Evolutionary conservation across 2,329 filamentous ascomycete genomes (phyloP).

Genomic region (Laburnicola sp.): DNA sequence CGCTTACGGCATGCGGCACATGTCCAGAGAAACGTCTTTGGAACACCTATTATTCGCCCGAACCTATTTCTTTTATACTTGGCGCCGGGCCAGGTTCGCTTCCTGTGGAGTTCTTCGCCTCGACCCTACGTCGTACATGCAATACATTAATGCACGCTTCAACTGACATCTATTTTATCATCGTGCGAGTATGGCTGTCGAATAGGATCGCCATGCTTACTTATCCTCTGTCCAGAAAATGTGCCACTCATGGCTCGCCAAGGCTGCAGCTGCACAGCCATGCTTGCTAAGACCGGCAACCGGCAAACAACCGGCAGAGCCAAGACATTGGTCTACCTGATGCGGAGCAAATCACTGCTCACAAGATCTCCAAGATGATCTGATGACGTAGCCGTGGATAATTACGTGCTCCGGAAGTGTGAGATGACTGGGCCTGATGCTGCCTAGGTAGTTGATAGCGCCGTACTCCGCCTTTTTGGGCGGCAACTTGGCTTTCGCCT

Average conservation of each 20-base stretch:
- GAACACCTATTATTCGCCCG: constrained; percentile 6
- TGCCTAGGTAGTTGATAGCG: constrained; percentile 22
- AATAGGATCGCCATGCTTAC: neutral
- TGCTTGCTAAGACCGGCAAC: constrained; percentile 16
- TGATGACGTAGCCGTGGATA: constrained; percentile 32
- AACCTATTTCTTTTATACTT: constrained; percentile 4
- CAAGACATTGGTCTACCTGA: constrained; percentile 30
- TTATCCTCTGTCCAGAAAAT: constrained; percentile 9
- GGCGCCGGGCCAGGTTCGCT: constrained; percentile 5
- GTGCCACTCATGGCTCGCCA: constrained; percentile 8
- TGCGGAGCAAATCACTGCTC: constrained; percentile 18
- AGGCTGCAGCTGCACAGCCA: constrained; percentile 13
- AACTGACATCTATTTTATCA: neutral
- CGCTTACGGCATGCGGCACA: constrained; percentile 1
- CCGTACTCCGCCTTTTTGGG: constrained; percentile 11
- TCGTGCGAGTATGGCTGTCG: neutral
- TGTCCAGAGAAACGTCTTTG: neutral
- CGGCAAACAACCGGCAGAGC: constrained; percentile 17
- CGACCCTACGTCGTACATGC: neutral
- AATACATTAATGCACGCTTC: neutral
- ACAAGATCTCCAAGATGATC: constrained; percentile 18
- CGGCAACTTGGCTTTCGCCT: constrained; percentile 4
- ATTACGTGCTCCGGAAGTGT: neutral
- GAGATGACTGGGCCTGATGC: constrained; percentile 33
- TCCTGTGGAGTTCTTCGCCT: neutral